phyloP scores from a whole-genome alignment of 768 basidiomycete genomes.

The Jaapia argillacea region DNA sequence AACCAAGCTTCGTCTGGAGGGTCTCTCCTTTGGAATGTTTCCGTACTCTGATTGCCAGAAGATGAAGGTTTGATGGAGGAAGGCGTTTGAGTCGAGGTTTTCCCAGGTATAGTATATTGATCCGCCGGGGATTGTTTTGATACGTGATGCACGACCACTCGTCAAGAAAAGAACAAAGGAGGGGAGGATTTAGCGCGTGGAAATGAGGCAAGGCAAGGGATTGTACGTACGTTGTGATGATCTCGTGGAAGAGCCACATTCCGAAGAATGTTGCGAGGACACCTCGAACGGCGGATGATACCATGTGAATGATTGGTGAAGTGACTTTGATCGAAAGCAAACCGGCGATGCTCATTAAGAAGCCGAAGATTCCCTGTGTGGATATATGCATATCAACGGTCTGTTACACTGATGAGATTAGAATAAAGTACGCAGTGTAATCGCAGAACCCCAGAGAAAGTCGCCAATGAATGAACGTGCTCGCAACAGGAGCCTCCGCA shows the following conservation, averaged over 20 bases:
- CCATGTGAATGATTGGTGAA: conserved; percentile 96
- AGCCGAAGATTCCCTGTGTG: conserved; percentile 71
- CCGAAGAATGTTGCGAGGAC: conserved; percentile 82
- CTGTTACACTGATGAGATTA: too few species aligned
- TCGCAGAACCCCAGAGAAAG: conserved; percentile 71
- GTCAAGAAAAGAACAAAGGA: conserved; percentile 1
- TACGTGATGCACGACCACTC: conserved; percentile 76
- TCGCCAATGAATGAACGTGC: conserved; percentile 38
- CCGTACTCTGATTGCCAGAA: too few species aligned
- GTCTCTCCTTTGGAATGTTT: too few species aligned
- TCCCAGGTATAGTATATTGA: conserved; percentile 86
- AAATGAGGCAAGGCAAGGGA: too few species aligned
- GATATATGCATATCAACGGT: background rate
- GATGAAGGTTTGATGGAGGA: too few species aligned
- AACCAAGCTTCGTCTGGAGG: too few species aligned
- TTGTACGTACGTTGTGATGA: conserved; percentile 69
- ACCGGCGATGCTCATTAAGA: conserved; percentile 91
- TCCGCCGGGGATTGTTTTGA: conserved; percentile 70
- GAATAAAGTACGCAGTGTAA: conserved; percentile 60
- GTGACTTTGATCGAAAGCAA: conserved; percentile 94
- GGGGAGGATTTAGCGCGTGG: background rate
- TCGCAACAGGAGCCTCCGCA: conserved; percentile 26
- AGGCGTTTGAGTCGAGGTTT: too few species aligned
- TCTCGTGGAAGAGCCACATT: conserved; percentile 70
- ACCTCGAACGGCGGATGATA: conserved; percentile 91